Base-by-base conservation (phyloP, 495 filamentous ascomycete genomes). In the Penicillium bovifimosum region DNA sequence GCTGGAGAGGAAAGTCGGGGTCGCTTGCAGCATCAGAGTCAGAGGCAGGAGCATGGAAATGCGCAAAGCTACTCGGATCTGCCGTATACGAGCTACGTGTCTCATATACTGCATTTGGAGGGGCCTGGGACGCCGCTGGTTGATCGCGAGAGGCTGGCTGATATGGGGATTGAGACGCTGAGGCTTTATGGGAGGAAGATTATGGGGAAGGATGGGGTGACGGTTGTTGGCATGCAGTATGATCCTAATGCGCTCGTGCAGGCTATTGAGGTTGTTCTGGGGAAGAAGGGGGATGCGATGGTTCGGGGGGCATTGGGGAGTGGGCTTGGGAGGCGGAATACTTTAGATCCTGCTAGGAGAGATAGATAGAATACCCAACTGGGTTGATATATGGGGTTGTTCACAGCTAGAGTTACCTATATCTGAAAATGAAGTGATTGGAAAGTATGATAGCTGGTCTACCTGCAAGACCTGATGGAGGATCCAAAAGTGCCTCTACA, bases 81-180 rank as follows among this genome's bases (percentile, higher is more conserved):
- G 14, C 71, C 71, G 1, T 74, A 71, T 53, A 66, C 62, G n/a
- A 64, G 68, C 0, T 95, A 93, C 62, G 83, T 97, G 3, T 95
- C 86, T 13, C 90, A 96, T 67, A 65, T 97, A 9, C 71, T 97
- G 9, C 86, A 96, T 58, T 67, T 96, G 7, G 87, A 91, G 13
- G 87, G 86, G 0, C 72, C 74, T 1, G 86, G 80, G 0, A 82
- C 82, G 36, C 93, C 93, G 0, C 62, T 53, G 9, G 86, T 96
- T 3, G 83, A 96, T 58, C 80, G 71, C 41, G 77, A 77, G 14
- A 77, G 80, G 47, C 72, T 96, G 41, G 65, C 69, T 5, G 64
- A 67, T 31, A 68, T 87, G 66, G 90, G 93, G 0, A 86, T 97
- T 38, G 85, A 87, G 56, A 82, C 81, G 18, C 78, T 96, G 20